phyloP scores from a whole-genome alignment of 805 yeast species.

The Zygosaccharomyces lentus region DNA sequence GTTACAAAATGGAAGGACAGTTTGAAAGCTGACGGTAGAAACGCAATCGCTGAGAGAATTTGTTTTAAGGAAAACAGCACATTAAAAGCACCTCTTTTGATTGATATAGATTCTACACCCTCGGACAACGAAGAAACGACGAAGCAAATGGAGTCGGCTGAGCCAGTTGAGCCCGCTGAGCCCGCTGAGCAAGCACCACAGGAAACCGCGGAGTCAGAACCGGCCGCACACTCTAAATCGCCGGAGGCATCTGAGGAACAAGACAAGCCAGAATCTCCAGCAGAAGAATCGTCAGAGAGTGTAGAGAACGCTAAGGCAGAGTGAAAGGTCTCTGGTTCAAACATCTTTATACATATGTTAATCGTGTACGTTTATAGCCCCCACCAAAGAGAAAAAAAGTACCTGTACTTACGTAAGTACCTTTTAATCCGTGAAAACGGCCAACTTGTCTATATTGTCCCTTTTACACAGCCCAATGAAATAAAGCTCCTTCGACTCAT shows the following conservation, averaged over 20 bases:
- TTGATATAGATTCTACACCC: slow-evolving; percentile 38
- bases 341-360: background rate
- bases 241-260: slow-evolving; percentile 17
- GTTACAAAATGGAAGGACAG: slow-evolving; percentile 66
- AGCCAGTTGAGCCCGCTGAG: slow-evolving; percentile 17
- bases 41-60: slow-evolving; percentile 59
- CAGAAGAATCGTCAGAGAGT: background rate
- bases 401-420: background rate
- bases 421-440: slow-evolving; percentile 37
- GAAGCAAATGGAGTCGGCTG: slow-evolving; percentile 7
- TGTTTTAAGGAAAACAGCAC: slow-evolving; percentile 33
- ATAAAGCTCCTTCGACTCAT: slow-evolving; percentile 78
- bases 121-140: slow-evolving; percentile 18
- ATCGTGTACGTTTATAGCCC: slow-evolving; percentile 4
- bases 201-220: slow-evolving; percentile 19
- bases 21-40: slow-evolving; percentile 49
- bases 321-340: slow-evolving; percentile 1
- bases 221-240: slow-evolving; percentile 9
- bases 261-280: slow-evolving; percentile 11
- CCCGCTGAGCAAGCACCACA: slow-evolving; percentile 15
- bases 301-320: slow-evolving; percentile 9
- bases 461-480: slow-evolving; percentile 61
- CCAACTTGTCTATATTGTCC: slow-evolving; percentile 39
- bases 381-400: background rate
- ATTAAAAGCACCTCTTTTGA: slow-evolving; percentile 32